phyloP scores from a whole-genome alignment of 257 asterid species.

The Galeopsis tetrahit region DNA sequence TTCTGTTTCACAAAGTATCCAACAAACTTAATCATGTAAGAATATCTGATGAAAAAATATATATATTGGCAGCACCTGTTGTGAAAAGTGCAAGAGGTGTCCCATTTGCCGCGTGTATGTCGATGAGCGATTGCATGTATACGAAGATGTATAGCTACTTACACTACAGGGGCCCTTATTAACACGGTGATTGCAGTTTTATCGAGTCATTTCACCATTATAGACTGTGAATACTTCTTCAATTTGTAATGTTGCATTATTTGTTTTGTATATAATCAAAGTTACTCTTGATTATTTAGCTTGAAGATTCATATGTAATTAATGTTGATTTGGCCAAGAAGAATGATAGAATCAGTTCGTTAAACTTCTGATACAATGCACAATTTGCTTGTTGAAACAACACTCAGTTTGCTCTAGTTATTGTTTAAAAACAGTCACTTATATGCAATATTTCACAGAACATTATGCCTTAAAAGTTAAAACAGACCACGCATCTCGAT shows the following conservation, averaged over 20 bases:
- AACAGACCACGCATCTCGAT: too few relatives aligned
- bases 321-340: neutral
- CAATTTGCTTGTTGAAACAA: too few relatives aligned
- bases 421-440: too few relatives aligned
- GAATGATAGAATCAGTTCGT: neutral
- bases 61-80: slow-evolving; percentile 60
- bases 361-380: too few relatives aligned
- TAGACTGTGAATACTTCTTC: slow-evolving; percentile 4
- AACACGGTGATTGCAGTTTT: slow-evolving; percentile 67
- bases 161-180: neutral
- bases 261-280: slow-evolving; percentile 1
- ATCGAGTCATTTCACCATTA: slow-evolving; percentile 60
- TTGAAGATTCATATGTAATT: neutral
- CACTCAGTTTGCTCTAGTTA: too few relatives aligned
- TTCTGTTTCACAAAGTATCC: neutral
- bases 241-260: neutral
- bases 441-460: too few relatives aligned
- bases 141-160: slow-evolving; percentile 68
- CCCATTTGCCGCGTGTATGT: slow-evolving; percentile 85
- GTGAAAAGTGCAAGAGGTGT: slow-evolving; percentile 91
- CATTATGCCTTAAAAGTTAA: too few relatives aligned
- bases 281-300: neutral
- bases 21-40: neutral
- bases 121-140: slow-evolving; percentile 74
- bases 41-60: neutral